phyloP scores from a whole-genome alignment of 345 rosid genomes.

The Salix viminalis region DNA sequence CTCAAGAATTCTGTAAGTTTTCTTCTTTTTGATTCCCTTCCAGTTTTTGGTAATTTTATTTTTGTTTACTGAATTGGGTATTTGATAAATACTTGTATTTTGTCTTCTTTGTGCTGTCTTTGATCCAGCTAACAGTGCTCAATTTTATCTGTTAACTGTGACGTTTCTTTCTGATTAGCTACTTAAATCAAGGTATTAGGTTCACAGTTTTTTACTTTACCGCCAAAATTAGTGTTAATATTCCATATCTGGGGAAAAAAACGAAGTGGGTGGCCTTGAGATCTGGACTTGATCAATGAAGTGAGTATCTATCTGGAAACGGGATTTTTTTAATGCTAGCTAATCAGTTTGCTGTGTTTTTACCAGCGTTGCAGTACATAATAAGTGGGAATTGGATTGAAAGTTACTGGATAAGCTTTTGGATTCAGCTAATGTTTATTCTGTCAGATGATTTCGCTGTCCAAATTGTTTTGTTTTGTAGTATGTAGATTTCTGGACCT shows the following conservation, averaged over 20 bases:
- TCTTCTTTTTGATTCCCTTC: background rate
- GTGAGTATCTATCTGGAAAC: background rate
- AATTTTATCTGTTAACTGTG: background rate
- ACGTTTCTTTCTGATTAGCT: slow-evolving; percentile 1
- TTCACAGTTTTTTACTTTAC: background rate
- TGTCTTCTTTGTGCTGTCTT: background rate
- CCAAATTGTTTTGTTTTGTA: background rate
- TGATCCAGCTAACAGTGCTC: slow-evolving; percentile 1
- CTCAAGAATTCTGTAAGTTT: slow-evolving; percentile 24
- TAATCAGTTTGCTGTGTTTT: background rate
- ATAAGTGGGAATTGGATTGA: background rate
- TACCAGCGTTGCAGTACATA: background rate
- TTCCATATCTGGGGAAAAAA: background rate
- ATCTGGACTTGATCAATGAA: slow-evolving; percentile 5
- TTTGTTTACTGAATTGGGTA: slow-evolving; percentile 2
- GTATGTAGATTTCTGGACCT: background rate
- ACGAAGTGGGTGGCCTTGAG: background rate
- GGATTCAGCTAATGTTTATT: background rate
- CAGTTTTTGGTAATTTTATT: background rate
- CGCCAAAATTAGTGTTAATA: background rate
- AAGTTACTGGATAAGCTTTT: background rate
- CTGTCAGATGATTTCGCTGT: background rate
- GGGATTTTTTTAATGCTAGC: background rate
- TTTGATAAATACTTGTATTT: background rate
- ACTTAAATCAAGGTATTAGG: background rate